These are phyloP conservation scores for Ophiostoma fasciatum DNA, from an alignment of 2,329 filamentous ascomycete species.

Conservation along the genomic window DNA sequence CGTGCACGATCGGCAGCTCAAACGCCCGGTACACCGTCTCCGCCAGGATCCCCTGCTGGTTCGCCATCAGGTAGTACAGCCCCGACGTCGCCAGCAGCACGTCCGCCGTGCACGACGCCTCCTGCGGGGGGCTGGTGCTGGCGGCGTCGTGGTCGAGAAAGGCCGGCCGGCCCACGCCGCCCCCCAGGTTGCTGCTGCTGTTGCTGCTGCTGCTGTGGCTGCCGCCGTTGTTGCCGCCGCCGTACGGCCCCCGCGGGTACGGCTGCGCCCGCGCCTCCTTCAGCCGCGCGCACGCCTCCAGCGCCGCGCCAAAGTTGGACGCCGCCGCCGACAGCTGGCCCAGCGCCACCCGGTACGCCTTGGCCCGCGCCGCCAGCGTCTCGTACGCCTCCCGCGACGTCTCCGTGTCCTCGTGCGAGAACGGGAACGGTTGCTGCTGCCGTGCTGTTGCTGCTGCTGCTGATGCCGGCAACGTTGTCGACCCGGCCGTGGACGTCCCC, in stretches of 20 bases:
- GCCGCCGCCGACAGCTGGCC: conserved; percentile 45
- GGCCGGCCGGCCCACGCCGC: no score
- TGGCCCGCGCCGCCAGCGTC: conserved; percentile 45
- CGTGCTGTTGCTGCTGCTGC: no score
- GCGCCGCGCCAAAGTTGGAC: conserved; percentile 47
- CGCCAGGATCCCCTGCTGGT: conserved; percentile 55
- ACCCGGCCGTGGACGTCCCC: no score
- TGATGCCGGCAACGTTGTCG: no score
- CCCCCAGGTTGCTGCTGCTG: conserved; percentile 10
- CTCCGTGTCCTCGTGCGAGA: conserved; percentile 49
- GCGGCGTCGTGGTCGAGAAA: conserved; percentile 29
- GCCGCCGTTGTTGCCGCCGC: conserved; percentile 14
- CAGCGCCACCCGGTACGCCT: conserved; percentile 48
- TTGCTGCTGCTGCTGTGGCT: conserved; percentile 12
- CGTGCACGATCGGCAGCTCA: conserved; percentile 54
- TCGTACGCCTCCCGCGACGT: conserved; percentile 47
- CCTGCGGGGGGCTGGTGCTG: conserved; percentile 12
- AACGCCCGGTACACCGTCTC: conserved; percentile 55
- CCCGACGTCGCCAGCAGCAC: conserved; percentile 46
- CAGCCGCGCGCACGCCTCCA: conserved; percentile 52
- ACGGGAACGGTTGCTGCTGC: no score
- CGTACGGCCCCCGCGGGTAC: conserved; percentile 22
- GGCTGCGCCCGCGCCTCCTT: conserved; percentile 51
- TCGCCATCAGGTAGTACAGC: conserved; percentile 52
- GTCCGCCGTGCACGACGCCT: conserved; percentile 45